These are phyloP conservation scores for Venturia effusa DNA, from an alignment of 2,329 filamentous ascomycete genomes.

Conservation along the genomic window DNA sequence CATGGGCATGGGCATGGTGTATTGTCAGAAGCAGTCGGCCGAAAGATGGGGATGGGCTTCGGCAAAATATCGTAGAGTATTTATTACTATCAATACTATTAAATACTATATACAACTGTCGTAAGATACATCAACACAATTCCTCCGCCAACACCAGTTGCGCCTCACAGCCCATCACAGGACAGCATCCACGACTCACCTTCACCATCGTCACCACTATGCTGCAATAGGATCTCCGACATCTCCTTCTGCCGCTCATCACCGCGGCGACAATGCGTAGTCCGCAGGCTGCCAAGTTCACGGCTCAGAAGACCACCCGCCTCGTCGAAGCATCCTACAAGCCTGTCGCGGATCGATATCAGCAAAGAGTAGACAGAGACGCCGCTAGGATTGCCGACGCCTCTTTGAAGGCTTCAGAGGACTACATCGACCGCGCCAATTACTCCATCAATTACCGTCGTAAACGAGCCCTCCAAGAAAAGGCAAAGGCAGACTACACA, in stretches of 20 bases:
- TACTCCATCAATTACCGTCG: slow-evolving; percentile 2
- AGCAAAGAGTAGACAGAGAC: neutral
- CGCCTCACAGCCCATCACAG: neutral
- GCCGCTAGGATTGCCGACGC: neutral
- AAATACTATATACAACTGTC: too few relatives aligned
- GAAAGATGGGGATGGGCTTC: too few relatives aligned
- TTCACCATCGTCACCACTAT: neutral
- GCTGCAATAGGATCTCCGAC: neutral
- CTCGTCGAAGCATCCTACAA: neutral
- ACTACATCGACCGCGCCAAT: neutral
- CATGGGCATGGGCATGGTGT: too few relatives aligned
- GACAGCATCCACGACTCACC: neutral
- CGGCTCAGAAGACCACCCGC: neutral
- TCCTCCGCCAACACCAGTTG: slow-evolving; percentile 12
- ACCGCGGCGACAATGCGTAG: neutral
- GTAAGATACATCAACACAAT: slow-evolving; percentile 18
- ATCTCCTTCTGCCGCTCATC: neutral
- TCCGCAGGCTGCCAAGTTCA: neutral
- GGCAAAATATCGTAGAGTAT: too few relatives aligned
- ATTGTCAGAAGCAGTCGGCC: too few relatives aligned
- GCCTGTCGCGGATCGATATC: neutral
- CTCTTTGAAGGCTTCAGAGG: slow-evolving; percentile 1
- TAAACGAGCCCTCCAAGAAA: neutral
- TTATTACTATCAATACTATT: too few relatives aligned
- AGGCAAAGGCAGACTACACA: neutral